phyloP scores from a whole-genome alignment of 2,329 filamentous ascomycete species.

The Zymoseptoria brevis region DNA sequence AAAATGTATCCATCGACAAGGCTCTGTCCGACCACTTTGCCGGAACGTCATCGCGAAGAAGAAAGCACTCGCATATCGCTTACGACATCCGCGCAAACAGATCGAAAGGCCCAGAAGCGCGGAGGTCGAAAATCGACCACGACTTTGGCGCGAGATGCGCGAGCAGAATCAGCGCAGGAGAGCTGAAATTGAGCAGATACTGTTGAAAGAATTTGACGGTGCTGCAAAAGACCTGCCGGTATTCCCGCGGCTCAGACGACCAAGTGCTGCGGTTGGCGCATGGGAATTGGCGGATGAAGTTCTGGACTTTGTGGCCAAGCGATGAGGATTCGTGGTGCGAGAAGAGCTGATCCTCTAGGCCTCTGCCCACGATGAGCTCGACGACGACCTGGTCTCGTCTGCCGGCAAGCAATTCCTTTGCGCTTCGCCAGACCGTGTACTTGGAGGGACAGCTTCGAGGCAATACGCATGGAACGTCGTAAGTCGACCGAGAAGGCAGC shows the following conservation, averaged over 20 bases:
- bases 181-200: not conserved
- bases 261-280: not conserved
- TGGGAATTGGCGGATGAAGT: constrained; percentile 2
- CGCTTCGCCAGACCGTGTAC: no score
- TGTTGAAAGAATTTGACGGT: not conserved
- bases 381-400: not conserved
- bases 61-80: not conserved
- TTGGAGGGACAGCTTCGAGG: no score
- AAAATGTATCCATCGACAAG: no score
- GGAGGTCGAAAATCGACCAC: not conserved
- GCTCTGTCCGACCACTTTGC: no score
- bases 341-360: not conserved
- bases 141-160: not conserved
- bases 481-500: no score
- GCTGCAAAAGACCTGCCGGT: not conserved
- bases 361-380: not conserved
- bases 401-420: no score
- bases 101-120: not conserved
- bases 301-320: not conserved
- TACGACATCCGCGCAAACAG: not conserved
- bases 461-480: no score
- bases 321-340: not conserved
- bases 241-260: constrained; percentile 1
- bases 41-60: no score
- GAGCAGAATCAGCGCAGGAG: not conserved